Conservation (phyloP, 2,329 filamentous ascomycete species). For the Hymenoscyphus fraxineus region DNA sequence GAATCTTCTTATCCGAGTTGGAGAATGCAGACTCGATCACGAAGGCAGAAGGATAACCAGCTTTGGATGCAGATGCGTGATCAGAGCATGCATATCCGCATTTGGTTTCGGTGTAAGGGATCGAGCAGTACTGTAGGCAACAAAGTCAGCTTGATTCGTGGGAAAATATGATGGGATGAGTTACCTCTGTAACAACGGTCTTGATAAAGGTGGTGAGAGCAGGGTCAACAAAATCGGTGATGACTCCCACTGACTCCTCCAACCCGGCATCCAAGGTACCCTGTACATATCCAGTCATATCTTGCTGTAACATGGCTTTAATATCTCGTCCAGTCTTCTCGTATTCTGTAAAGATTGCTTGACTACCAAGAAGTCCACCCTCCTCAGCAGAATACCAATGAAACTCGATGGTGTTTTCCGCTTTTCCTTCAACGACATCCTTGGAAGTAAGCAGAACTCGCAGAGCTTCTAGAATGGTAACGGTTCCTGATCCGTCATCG, state of each 20-base stretch:
- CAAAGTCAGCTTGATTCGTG: constrained; percentile 9
- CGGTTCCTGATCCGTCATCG: constrained; percentile 87
- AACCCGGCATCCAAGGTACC: constrained; percentile 78
- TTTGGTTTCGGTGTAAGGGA: constrained; percentile 82
- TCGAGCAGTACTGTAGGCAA: constrained; percentile 68
- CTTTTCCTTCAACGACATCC: constrained; percentile 66
- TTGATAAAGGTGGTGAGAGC: constrained; percentile 88
- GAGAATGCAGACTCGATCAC: constrained; percentile 72
- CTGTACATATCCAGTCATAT: constrained; percentile 91
- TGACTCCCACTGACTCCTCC: constrained; percentile 83
- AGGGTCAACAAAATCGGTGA: constrained; percentile 84
- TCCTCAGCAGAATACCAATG: constrained; percentile 95
- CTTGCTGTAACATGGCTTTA: constrained; percentile 97
- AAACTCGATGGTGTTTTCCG: constrained; percentile 86
- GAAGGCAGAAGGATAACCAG: constrained; percentile 70
- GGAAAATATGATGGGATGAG: constrained; percentile 4
- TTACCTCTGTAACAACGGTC: constrained; percentile 68
- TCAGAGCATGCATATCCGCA: constrained; percentile 84
- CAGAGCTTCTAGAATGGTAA: constrained; percentile 91
- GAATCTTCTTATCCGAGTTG: constrained; percentile 63
- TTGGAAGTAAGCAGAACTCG: constrained; percentile 73
- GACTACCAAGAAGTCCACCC: constrained; percentile 79
- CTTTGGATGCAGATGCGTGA: constrained; percentile 69
- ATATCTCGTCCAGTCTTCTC: constrained; percentile 68
- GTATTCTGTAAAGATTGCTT: constrained; percentile 83